Conservation (phyloP, 129 eudicot genomes). For the Ambrosia artemisiifolia region DNA sequence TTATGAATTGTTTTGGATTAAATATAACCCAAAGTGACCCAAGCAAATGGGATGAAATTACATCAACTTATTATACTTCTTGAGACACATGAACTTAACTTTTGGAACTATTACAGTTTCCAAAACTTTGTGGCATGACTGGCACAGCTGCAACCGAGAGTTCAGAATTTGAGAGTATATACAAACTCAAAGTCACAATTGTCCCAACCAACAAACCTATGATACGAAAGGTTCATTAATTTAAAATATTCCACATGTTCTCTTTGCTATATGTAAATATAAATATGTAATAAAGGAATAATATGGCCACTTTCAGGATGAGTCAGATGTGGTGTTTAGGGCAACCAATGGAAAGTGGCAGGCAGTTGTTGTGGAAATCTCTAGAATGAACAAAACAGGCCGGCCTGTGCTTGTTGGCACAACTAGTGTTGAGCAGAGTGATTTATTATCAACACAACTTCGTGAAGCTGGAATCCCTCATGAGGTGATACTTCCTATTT, state of each 20-base stretch:
- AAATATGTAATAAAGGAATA: not conserved
- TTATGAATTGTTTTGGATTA: not conserved
- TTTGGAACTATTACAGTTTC: conserved; percentile 54
- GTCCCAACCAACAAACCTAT: conserved; percentile 98
- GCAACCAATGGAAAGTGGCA: conserved; percentile 94
- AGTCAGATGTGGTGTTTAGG: conserved; percentile 94
- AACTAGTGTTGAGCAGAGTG: conserved; percentile 99
- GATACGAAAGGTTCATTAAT: conserved; percentile 77
- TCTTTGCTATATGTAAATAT: conserved; percentile 4
- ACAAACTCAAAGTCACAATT: conserved; percentile 97
- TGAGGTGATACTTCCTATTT: conserved; percentile 54
- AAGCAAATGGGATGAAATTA: not conserved
- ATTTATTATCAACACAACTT: conserved; percentile 74
- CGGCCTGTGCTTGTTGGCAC: conserved; percentile 99
- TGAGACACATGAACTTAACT: conserved; percentile 20
- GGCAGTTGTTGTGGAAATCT: conserved; percentile 95
- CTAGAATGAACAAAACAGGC: conserved; percentile 97
- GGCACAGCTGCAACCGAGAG: conserved; percentile 98
- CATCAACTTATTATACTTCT: conserved; percentile 12
- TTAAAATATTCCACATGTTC: conserved; percentile 13
- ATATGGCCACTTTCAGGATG: conserved; percentile 57
- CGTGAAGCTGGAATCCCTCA: conserved; percentile 88
- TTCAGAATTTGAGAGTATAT: conserved; percentile 95
- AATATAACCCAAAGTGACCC: not conserved
- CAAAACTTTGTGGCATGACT: conserved; percentile 99